phyloP scores from a whole-genome alignment of 2,329 filamentous ascomycete species.

The Pyricularia sp. region DNA sequence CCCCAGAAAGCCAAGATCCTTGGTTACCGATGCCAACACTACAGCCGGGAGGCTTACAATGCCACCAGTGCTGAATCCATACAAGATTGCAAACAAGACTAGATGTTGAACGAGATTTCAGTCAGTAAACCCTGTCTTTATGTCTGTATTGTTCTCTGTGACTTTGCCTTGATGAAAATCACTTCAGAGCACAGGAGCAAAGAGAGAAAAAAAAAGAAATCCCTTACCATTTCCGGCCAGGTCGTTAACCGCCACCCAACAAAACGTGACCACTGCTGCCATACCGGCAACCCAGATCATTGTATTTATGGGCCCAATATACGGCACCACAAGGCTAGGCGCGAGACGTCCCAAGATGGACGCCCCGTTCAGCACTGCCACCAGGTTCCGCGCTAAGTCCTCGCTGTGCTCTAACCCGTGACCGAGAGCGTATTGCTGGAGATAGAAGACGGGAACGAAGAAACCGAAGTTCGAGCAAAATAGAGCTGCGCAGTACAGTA shows the following conservation, averaged over 20 bases:
- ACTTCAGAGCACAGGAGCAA: neutral
- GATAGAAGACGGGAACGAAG: slow-evolving; percentile 8
- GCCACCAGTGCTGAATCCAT: slow-evolving; percentile 17
- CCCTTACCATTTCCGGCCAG: slow-evolving; percentile 11
- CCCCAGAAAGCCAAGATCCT: slow-evolving; percentile 6
- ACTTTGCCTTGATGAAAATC: neutral
- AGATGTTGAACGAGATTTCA: neutral
- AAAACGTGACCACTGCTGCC: slow-evolving; percentile 17
- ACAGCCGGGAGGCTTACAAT: slow-evolving; percentile 11
- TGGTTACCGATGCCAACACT: slow-evolving; percentile 6
- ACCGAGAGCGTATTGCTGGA: slow-evolving; percentile 6
- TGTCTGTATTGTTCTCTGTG: neutral
- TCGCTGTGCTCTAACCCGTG: slow-evolving; percentile 4
- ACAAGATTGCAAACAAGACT: slow-evolving; percentile 19
- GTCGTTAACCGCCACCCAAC: slow-evolving; percentile 18
- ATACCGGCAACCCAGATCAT: slow-evolving; percentile 13
- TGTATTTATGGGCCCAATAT: slow-evolving; percentile 19
- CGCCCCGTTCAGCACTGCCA: slow-evolving; percentile 20
- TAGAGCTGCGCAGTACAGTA: slow-evolving; percentile 6
- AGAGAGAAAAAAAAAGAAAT: neutral
- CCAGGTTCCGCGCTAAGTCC: slow-evolving; percentile 10
- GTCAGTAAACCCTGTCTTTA: neutral
- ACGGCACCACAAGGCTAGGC: slow-evolving; percentile 17
- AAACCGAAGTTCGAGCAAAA: slow-evolving; percentile 6
- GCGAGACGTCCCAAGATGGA: slow-evolving; percentile 19